Evolutionary conservation across 805 yeast genomes (phyloP), one percentile per base, ranked within the genome.

Genomic region (Candida boidinii): DNA sequence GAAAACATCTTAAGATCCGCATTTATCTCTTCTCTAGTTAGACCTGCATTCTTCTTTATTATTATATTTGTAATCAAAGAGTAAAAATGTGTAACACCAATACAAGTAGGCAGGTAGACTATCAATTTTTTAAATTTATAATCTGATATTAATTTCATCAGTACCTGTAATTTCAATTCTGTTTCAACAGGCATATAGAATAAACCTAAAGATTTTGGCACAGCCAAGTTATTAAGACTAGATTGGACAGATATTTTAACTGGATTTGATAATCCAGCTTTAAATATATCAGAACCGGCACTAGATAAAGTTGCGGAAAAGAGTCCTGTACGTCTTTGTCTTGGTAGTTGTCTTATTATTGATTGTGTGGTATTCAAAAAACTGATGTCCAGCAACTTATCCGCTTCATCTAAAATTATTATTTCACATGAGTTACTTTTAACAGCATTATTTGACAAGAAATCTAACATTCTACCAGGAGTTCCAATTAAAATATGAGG

Each of bases 221-320:
- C 66, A 3, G 68, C 62, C 11, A 62, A 50, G 11, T 50, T 53
- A 36, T 59, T 60, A 2, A 51, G 44, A 1, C 56, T 43, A 2
- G 81, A 68, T 41, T 74, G 80, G 15, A 90, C 98, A 2, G 79
- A 72, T 20, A 92, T 70, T 48, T 79, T 82, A 10, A 90, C 94
- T 0, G 98, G 98, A 52, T 92, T 90, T 34, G 94, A 70, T 73
- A 92, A 74, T 13, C 97, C 97, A 1, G 94, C 79, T 37, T 81
- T 76, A 52, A 86, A 85, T 17, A 92, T 73, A 32, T 75, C 73
- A 23, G 71, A 66, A 9, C 92, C 86, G 0, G 95, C 92, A 35
- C 83, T 77, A 6, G 83, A 73, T 31, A 92, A 76, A 0, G 98
- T 92, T 2, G 98, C 98, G 1, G 96, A 86, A 51, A 90, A 90